Conservation (phyloP, 805 yeast genomes). For the Metschnikowia lachancei region DNA sequence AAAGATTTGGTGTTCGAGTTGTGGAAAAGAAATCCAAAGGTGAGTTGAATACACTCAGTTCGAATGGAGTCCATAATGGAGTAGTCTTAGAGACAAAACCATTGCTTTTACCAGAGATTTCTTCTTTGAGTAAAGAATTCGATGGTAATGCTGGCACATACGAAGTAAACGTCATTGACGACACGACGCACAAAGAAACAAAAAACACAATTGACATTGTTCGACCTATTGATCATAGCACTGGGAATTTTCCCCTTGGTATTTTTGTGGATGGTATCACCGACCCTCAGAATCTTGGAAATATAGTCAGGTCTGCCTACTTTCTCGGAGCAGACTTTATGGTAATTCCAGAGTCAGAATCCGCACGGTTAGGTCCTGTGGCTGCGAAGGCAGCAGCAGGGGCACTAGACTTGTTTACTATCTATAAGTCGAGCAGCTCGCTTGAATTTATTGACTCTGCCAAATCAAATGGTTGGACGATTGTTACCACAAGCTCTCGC, state of each 20-base stretch:
- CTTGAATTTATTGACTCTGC: conserved; percentile 58
- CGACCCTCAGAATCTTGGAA: conserved; percentile 88
- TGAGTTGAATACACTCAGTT: conserved; percentile 57
- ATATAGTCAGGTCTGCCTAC: conserved; percentile 74
- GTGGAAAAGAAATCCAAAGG: conserved; percentile 41
- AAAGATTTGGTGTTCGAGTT: conserved; percentile 39
- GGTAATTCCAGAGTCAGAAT: conserved; percentile 63
- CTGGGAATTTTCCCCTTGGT: conserved; percentile 54
- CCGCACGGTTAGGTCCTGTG: conserved; percentile 73
- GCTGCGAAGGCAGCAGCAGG: conserved; percentile 84
- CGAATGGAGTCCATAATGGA: conserved; percentile 78
- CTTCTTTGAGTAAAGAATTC: conserved; percentile 26
- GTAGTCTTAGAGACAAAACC: conserved; percentile 67
- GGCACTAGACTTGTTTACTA: conserved; percentile 69
- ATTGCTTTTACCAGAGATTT: conserved; percentile 33
- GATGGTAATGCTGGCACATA: conserved; percentile 20
- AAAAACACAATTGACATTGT: conserved; percentile 18
- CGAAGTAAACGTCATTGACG: conserved; percentile 18
- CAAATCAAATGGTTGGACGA: conserved; percentile 62
- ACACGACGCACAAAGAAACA: conserved; percentile 5
- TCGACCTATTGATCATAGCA: conserved; percentile 22
- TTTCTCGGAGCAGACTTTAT: conserved; percentile 81
- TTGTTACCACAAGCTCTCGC: conserved; percentile 58
- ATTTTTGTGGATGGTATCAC: conserved; percentile 73
- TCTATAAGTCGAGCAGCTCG: conserved; percentile 59